Evolutionary conservation across 345 rosid genomes (phyloP).

Genomic region (Eucalyptus marginata): DNA sequence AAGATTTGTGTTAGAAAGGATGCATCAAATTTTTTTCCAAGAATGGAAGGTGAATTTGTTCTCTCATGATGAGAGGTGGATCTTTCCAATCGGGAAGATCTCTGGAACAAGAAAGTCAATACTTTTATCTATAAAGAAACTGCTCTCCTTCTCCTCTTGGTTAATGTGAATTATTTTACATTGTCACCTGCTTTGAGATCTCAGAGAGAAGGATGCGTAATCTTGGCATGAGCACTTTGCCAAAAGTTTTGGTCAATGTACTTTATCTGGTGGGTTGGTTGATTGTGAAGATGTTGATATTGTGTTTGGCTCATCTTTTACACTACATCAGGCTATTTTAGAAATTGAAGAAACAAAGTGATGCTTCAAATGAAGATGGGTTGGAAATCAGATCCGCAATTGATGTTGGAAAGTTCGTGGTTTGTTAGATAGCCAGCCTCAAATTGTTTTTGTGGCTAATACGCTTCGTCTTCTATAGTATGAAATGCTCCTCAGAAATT

Average conservation of each 20-base stretch:
- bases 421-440: background rate
- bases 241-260: background rate
- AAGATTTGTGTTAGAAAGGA: background rate
- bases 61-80: background rate
- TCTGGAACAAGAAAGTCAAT: background rate
- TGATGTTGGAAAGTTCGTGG: background rate
- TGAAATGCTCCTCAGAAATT: background rate
- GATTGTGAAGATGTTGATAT: background rate
- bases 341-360: background rate
- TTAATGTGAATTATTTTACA: background rate
- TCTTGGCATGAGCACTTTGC: background rate
- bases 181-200: background rate
- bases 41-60: background rate
- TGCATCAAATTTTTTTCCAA: background rate
- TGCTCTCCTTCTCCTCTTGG: background rate
- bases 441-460: background rate
- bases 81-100: background rate
- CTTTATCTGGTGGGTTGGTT: background rate
- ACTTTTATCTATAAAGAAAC: background rate
- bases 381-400: background rate
- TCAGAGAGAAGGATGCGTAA: background rate
- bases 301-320: background rate
- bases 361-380: background rate
- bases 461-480: background rate
- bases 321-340: background rate